Base-by-base conservation (phyloP, 805 yeast genomes). In the Saccharomyces mikatae region DNA sequence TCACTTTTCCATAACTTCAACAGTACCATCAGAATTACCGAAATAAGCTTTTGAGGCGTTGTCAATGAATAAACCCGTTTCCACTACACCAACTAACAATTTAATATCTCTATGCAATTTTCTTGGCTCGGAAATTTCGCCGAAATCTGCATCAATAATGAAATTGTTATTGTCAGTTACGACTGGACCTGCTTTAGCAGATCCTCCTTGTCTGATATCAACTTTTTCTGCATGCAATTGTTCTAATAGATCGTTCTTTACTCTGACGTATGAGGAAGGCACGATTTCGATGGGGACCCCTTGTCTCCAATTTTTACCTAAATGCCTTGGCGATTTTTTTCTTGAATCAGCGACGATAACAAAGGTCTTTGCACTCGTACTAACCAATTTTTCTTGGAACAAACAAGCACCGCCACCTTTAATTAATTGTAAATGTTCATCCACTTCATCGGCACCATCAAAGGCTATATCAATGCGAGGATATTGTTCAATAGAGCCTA, bases 321-420 rank as follows among this genome's bases (percentile, higher is more conserved):
- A 78, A 47, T 70, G 68, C 36, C 76, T 66, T 26, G 81, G 77
- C 22, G 95, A 83, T 65, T 82, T 84, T 74, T 94, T 94, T 66
- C 97, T 78, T 68, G 82, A 86, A 71, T 94, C 99, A 1, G 98
- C 99, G 51, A 94, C 97, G 22, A 92, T 78, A 28, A 94, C 76
- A 66, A 92, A 90, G 62, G 79, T 80, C 55, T 80, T 74, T 2
- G 97, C 83, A 57, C 89, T 82, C 54, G 81, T 79, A 17, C 97
- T 96, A 13, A 94, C 96, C 52, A 94, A 77, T 73, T 94, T 94
- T 71, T 94, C 99, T 74, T 92, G 99, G 74, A 94, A 86, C 58
- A 90, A 76, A 71, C 99, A 94, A 1, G 97, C 99, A 46, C 99
- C 99, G 50, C 99, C 99, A 61, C 99, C 99, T 73, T 94, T 94